Evolutionary conservation across 768 basidiomycete genomes (phyloP).

Genomic region (Boletus vinaceobasis): DNA sequence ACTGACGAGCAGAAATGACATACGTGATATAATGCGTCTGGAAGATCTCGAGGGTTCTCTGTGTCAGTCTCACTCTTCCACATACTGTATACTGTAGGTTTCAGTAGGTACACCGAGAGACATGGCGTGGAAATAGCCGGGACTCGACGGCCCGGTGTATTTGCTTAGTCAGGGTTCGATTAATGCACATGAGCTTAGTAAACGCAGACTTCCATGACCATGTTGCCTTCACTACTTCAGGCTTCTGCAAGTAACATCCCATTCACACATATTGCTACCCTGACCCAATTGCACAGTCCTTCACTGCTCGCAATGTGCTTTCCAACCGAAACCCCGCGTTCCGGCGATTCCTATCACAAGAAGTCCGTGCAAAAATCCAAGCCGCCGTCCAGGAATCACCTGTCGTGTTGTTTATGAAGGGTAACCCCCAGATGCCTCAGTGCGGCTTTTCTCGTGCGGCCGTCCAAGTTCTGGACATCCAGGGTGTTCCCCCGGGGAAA

Average conservation of each 20-base stretch:
- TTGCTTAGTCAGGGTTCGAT: neutral
- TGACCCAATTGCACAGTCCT: conserved; percentile 5
- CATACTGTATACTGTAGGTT: too few relatives aligned
- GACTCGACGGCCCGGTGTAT: neutral
- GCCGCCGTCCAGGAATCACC: conserved; percentile 71
- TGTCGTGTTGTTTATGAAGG: conserved; percentile 98
- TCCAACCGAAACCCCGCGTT: neutral
- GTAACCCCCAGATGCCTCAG: conserved; percentile 78
- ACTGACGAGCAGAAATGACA: too few relatives aligned
- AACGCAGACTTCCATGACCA: neutral
- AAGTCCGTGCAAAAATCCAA: conserved; percentile 62
- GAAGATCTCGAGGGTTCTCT: too few relatives aligned
- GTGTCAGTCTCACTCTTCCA: too few relatives aligned
- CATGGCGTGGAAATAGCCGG: too few relatives aligned
- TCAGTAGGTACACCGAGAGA: too few relatives aligned
- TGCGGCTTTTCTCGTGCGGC: conserved; percentile 97
- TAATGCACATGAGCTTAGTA: neutral
- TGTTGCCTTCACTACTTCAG: conserved; percentile 18
- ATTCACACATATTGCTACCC: neutral
- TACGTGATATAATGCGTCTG: too few relatives aligned
- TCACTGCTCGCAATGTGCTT: conserved; percentile 7
- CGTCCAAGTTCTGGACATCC: conserved; percentile 82
- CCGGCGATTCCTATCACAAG: conserved; percentile 57
- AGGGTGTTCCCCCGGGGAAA: conserved; percentile 77
- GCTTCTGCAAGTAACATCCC: conserved; percentile 9